Evolutionary conservation across 495 filamentous ascomycete species (phyloP).

Genomic region (Delitschia confertaspora): DNA sequence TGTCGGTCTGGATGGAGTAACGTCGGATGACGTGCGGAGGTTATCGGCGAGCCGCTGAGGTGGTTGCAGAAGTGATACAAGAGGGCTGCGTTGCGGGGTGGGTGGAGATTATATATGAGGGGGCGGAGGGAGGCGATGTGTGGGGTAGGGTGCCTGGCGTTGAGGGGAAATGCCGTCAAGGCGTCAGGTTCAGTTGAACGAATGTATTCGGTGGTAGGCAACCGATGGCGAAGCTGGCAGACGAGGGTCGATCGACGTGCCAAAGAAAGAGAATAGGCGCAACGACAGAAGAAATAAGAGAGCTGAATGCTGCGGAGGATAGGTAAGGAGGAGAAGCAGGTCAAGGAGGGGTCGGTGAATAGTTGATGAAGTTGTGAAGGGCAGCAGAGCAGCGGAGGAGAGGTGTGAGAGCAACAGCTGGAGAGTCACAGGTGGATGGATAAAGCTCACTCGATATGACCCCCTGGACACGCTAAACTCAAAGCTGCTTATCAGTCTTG

Average conservation of each 20-base stretch:
- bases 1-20: too few relatives aligned
- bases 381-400: not conserved
- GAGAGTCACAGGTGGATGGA: not conserved
- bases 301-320: not conserved
- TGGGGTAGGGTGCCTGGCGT: not conserved
- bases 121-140: not conserved
- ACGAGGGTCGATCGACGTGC: not conserved
- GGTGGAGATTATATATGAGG: too few relatives aligned
- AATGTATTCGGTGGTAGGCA: constrained; percentile 1
- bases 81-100: too few relatives aligned
- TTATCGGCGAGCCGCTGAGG: too few relatives aligned
- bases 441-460: too few relatives aligned
- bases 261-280: constrained; percentile 1
- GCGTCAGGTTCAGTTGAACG: not conserved
- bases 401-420: not conserved
- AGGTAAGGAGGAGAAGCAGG: not conserved
- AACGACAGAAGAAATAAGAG: not conserved
- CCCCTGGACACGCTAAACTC: too few relatives aligned
- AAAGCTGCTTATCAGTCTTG: too few relatives aligned
- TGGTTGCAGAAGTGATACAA: too few relatives aligned
- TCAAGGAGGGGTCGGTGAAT: not conserved
- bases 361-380: too few relatives aligned
- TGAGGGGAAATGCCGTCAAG: not conserved
- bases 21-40: too few relatives aligned
- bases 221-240: constrained; percentile 3